Conservation (phyloP, 306 rosid genomes). For the Lagenaria siceraria region DNA sequence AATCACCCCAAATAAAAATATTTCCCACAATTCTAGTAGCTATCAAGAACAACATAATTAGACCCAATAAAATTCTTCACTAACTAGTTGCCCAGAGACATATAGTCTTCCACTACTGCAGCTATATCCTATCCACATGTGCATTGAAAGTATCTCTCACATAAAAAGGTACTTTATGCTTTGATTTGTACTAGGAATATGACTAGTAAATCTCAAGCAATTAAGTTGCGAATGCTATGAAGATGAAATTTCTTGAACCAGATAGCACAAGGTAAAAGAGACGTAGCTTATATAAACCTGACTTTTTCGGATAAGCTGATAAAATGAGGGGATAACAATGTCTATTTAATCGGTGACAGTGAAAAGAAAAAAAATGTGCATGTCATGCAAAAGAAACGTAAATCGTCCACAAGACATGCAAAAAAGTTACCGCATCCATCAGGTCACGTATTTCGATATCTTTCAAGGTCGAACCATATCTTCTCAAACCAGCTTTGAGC, state of each 20-base stretch:
- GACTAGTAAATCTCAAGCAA: background rate
- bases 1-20: background rate
- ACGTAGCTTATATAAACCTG: background rate
- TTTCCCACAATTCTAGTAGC: background rate
- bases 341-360: background rate
- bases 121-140: background rate
- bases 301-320: too few relatives aligned
- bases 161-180: background rate
- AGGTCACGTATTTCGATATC: slow-evolving; percentile 74
- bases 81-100: background rate
- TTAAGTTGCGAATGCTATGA: background rate
- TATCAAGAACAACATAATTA: background rate
- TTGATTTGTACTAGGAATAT: background rate
- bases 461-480: slow-evolving; percentile 73
- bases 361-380: background rate
- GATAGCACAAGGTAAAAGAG: background rate
- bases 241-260: background rate
- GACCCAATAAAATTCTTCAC: background rate
- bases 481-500: slow-evolving; percentile 71
- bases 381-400: background rate
- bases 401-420: background rate
- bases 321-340: background rate
- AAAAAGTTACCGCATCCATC: slow-evolving; percentile 50
- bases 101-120: background rate
- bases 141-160: background rate